Percentiles rank a stretch among this genome's conserved stretches.
Evolutionary conservation across 23 red algal genomes (phyloP).

Genomic region (Gracilariopsis chorda): DNA sequence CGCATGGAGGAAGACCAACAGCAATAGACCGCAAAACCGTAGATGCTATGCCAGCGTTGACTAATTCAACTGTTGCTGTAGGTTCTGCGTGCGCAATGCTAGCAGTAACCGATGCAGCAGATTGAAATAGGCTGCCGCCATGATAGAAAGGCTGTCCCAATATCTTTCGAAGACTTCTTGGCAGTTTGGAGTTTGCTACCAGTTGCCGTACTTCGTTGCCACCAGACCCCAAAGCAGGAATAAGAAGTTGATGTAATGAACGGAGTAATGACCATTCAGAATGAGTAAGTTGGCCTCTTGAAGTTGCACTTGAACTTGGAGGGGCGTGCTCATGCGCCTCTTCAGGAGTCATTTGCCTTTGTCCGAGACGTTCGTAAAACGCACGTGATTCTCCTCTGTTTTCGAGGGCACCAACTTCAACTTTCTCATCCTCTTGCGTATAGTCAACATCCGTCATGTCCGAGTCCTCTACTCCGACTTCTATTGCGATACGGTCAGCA

Average conservation of each 20-base stretch:
- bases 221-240: conserved; percentile 35
- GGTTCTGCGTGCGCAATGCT: conserved; percentile 93
- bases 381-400: conserved; percentile 51
- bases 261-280: conserved; percentile 65
- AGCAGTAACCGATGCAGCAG: conserved; percentile 60
- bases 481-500: conserved; percentile 45
- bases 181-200: conserved; percentile 51
- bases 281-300: conserved; percentile 67
- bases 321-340: conserved; percentile 52
- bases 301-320: conserved; percentile 59
- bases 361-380: conserved; percentile 45
- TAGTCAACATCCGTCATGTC: not conserved
- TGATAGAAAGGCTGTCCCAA: conserved; percentile 74
- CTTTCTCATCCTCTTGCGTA: conserved; percentile 34
- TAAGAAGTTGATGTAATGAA: conserved; percentile 61
- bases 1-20: conserved; percentile 70
- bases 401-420: conserved; percentile 48
- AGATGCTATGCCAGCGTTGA: conserved; percentile 51
- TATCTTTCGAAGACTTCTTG: conserved; percentile 53
- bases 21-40: conserved; percentile 69
- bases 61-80: conserved; percentile 57
- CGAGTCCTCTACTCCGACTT: not conserved
- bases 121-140: conserved; percentile 83
- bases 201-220: conserved; percentile 65
- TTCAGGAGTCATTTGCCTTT: conserved; percentile 23